A percentile compares a stretch with the other conserved stretches of the same genome.
These are phyloP conservation scores for Debaryomyces coudertii DNA, from an alignment of 1,139 yeast genomes.

Conservation along the genomic window DNA sequence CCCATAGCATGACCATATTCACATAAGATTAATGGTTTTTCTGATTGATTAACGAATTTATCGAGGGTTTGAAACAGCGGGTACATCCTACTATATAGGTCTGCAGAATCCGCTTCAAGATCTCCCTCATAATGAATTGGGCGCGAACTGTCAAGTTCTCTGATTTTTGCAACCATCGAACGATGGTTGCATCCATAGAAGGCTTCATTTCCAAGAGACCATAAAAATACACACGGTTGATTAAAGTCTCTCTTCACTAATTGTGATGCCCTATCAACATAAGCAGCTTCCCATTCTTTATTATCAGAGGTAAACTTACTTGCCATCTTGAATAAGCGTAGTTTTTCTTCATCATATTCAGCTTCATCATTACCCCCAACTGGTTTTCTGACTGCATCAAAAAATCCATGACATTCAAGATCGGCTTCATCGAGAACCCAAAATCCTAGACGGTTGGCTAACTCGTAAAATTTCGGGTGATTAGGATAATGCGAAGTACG, in stretches of 20 bases:
- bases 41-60: slow-evolving; percentile 19
- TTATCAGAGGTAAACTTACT: slow-evolving; percentile 29
- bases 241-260: slow-evolving; percentile 33
- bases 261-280: slow-evolving; percentile 34
- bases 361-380: slow-evolving; percentile 14
- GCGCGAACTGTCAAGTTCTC: slow-evolving; percentile 24
- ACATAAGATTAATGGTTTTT: slow-evolving; percentile 34
- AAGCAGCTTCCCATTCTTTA: slow-evolving; percentile 32
- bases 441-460: slow-evolving; percentile 30
- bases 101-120: slow-evolving; percentile 25
- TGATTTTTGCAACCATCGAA: slow-evolving; percentile 28
- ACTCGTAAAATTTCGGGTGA: slow-evolving; percentile 19
- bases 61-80: slow-evolving; percentile 25
- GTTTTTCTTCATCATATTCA: slow-evolving; percentile 15
- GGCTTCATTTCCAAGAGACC: slow-evolving; percentile 43
- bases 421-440: slow-evolving; percentile 43
- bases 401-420: slow-evolving; percentile 39
- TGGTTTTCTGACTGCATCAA: slow-evolving; percentile 20
- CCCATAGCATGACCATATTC: slow-evolving; percentile 45
- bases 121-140: slow-evolving; percentile 39
- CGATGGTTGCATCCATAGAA: slow-evolving; percentile 35
- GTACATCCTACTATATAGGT: slow-evolving; percentile 36
- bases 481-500: slow-evolving; percentile 39
- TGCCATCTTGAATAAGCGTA: slow-evolving; percentile 15
- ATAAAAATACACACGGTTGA: slow-evolving; percentile 35